phyloP scores from a whole-genome alignment of 2,329 filamentous ascomycete species.

The Bipolaris cookei region DNA sequence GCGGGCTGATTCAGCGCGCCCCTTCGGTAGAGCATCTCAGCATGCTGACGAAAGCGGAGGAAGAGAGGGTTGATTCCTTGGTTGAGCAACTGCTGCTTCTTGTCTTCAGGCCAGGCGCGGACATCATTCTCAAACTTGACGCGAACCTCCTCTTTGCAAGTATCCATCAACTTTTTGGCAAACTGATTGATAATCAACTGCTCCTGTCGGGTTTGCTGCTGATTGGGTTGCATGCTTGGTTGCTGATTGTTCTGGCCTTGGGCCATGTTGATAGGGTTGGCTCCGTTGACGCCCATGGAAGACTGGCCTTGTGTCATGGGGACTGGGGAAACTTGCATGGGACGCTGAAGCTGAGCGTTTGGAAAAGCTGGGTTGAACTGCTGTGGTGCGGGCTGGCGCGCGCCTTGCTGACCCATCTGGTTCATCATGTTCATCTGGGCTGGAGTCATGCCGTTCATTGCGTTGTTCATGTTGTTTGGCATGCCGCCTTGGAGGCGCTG shows the following conservation, averaged over 20 bases:
- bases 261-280: conserved; percentile 21
- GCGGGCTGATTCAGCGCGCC: conserved; percentile 29
- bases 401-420: conserved; percentile 43
- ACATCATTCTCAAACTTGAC: conserved; percentile 51
- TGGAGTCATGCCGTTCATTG: conserved; percentile 40
- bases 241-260: conserved; percentile 42
- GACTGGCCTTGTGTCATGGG: conserved; percentile 45
- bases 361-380: conserved; percentile 54
- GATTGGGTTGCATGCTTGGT: conserved; percentile 40
- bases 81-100: conserved; percentile 53
- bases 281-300: conserved; percentile 42
- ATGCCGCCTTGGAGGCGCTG: conserved; percentile 32
- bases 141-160: conserved; percentile 58
- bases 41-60: conserved; percentile 59
- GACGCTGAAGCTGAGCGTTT: conserved; percentile 57
- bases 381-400: conserved; percentile 50
- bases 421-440: conserved; percentile 48
- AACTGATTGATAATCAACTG: conserved; percentile 51
- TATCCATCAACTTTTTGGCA: conserved; percentile 56
- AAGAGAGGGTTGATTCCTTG: conserved; percentile 58
- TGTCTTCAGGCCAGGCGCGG: conserved; percentile 54
- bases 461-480: conserved; percentile 33
- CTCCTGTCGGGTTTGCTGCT: conserved; percentile 28
- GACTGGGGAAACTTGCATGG: conserved; percentile 59
- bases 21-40: conserved; percentile 43